Evolutionary conservation across 2,329 filamentous ascomycete genomes (phyloP).

Genomic region (Phialophora macrospora): DNA sequence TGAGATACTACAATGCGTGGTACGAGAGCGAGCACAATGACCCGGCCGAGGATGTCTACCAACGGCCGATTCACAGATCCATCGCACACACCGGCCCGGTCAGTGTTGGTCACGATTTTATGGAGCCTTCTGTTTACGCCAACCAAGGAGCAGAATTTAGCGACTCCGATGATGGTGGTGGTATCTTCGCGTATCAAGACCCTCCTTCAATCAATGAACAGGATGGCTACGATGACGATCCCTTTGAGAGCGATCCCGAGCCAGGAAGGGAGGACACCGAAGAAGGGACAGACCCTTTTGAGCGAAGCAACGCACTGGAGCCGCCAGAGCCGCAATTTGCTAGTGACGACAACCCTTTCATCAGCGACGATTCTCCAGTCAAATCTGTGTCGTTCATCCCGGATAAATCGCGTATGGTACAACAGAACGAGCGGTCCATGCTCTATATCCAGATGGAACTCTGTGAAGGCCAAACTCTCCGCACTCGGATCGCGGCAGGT

Average conservation of each 20-base stretch:
- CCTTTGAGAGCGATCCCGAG: constrained; percentile 38
- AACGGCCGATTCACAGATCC: constrained; percentile 19
- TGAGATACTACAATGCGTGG: constrained; percentile 96
- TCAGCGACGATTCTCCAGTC: constrained; percentile 23
- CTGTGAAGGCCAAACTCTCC: constrained; percentile 89
- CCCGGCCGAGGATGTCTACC: constrained; percentile 18
- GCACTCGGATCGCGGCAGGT: constrained; percentile 77
- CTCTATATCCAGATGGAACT: constrained; percentile 99
- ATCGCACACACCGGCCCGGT: constrained; percentile 23
- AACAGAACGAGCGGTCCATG: constrained; percentile 57
- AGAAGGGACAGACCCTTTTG: constrained; percentile 22
- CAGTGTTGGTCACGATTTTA: constrained; percentile 76
- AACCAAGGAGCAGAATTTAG: constrained; percentile 72
- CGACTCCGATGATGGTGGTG: constrained; percentile 58
- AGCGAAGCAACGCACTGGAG: constrained; percentile 6
- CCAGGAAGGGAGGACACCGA: constrained; percentile 23
- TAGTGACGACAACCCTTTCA: constrained; percentile 19
- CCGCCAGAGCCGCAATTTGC: neutral
- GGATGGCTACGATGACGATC: constrained; percentile 54
- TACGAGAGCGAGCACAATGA: constrained; percentile 61
- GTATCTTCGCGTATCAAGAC: constrained; percentile 34
- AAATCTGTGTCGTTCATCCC: constrained; percentile 17
- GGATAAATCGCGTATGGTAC: constrained; percentile 21
- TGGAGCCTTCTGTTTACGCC: constrained; percentile 80
- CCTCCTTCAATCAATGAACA: constrained; percentile 45